Evolutionary conservation across 2,329 filamentous ascomycete species (phyloP).

Genomic region (Ceratocystis ficicola): DNA sequence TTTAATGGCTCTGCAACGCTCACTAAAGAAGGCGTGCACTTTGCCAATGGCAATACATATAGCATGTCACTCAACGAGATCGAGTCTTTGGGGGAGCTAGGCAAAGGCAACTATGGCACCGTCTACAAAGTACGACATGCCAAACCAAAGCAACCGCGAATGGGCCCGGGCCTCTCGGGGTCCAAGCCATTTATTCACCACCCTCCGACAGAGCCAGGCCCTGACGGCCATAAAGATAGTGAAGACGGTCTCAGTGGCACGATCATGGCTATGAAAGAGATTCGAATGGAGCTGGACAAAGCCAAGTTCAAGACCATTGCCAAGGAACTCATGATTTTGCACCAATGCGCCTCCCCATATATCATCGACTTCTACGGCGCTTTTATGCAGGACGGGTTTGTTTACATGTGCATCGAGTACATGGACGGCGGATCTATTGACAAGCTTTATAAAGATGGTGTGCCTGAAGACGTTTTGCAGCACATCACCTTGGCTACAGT

Average conservation of each 20-base stretch:
- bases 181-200: constrained; percentile 32
- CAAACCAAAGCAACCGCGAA: constrained; percentile 46
- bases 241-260: constrained; percentile 48
- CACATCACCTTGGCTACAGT: constrained; percentile 87
- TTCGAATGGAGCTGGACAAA: constrained; percentile 87
- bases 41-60: constrained; percentile 78
- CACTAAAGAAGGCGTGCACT: constrained; percentile 80
- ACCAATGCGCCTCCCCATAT: constrained; percentile 87
- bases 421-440: constrained; percentile 98
- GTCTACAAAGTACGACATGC: constrained; percentile 93
- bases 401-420: constrained; percentile 98
- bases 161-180: constrained; percentile 45
- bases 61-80: constrained; percentile 93
- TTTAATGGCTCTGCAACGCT: constrained; percentile 90
- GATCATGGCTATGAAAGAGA: constrained; percentile 99
- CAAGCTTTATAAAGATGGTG: constrained; percentile 81
- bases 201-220: constrained; percentile 30
- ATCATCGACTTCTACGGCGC: constrained; percentile 99
- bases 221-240: constrained; percentile 18
- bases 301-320: constrained; percentile 94
- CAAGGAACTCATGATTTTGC: constrained; percentile 92
- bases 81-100: constrained; percentile 81
- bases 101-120: constrained; percentile 96
- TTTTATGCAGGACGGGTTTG: constrained; percentile 96
- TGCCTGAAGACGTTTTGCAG: constrained; percentile 74